phyloP scores from a whole-genome alignment of 108 stramenopile species.

The Hondaea fermentalgiana region DNA sequence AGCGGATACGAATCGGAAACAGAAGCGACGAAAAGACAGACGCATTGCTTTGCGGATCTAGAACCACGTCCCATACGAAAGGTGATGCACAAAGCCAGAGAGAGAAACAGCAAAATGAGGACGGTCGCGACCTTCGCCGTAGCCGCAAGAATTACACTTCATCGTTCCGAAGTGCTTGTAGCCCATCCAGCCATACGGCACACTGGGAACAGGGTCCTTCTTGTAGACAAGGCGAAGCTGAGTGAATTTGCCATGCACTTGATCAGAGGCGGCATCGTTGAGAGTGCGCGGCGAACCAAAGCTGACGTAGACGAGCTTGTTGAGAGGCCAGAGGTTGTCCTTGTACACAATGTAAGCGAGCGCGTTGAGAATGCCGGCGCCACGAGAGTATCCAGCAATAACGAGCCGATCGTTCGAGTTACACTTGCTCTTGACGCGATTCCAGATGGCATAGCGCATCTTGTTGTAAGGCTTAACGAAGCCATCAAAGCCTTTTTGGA shows the following conservation, averaged over 20 bases:
- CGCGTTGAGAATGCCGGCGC: background rate
- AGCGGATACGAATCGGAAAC: too few relatives aligned
- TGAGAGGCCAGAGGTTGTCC: background rate
- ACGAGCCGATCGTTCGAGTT: background rate
- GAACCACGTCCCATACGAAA: background rate
- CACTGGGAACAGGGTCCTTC: background rate
- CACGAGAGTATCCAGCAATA: background rate
- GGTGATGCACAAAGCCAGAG: background rate
- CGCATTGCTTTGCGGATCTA: background rate
- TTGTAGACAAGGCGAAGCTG: background rate
- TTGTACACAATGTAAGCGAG: background rate
- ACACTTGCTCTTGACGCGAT: background rate
- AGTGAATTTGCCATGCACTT: background rate
- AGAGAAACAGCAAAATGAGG: background rate
- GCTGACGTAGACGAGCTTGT: background rate
- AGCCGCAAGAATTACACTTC: background rate
- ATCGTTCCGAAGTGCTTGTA: background rate
- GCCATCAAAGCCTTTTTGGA: background rate
- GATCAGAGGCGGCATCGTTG: background rate
- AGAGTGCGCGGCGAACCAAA: background rate
- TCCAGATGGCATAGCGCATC: background rate
- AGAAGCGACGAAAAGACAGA: too few relatives aligned
- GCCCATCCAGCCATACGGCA: background rate
- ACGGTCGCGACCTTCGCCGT: background rate
- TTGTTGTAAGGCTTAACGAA: background rate